Evolutionary conservation across 805 yeast genomes (phyloP).

Genomic region (Lachancea thermotolerans): DNA sequence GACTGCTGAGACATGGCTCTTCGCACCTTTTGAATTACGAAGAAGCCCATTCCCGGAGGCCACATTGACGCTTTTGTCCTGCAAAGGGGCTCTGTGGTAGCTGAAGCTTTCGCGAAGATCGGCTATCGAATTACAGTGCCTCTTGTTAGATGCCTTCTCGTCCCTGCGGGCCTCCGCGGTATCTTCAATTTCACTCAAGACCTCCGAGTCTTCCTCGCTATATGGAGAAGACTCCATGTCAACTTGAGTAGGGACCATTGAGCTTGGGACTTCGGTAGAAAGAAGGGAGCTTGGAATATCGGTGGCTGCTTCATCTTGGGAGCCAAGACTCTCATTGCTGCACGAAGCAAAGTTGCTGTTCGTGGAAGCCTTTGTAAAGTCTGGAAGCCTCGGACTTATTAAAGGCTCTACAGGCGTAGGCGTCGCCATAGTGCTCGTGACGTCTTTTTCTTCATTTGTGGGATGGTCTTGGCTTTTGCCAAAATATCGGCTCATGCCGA

Average conservation of each 20-base stretch:
- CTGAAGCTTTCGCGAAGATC: conserved; percentile 5
- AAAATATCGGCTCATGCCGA: neutral
- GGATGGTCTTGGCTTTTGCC: conserved; percentile 2
- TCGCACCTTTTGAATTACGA: neutral
- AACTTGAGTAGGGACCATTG: conserved; percentile 5
- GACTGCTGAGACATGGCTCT: neutral
- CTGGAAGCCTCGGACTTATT: no score
- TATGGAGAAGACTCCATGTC: conserved; percentile 1
- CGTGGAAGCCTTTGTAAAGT: no score
- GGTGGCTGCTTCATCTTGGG: conserved; percentile 18
- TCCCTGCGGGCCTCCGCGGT: neutral
- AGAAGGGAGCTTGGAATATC: conserved; percentile 25
- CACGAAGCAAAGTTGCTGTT: neutral
- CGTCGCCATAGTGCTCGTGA: neutral
- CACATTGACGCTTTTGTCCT: conserved; percentile 1
- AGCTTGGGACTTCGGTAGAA: conserved; percentile 15
- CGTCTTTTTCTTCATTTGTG: neutral
- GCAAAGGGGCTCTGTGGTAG: conserved; percentile 4
- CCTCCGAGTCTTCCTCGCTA: conserved; percentile 16
- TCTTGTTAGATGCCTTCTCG: neutral
- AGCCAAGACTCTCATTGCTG: neutral
- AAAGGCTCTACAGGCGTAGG: no score
- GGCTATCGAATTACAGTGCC: conserved; percentile 6
- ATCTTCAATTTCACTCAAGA: conserved; percentile 17
- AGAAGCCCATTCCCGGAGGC: neutral